Percentiles rank a stretch among this genome's conserved stretches.
phyloP scores from a whole-genome alignment of 2,329 filamentous ascomycete genomes.

The Graphiopsis chlorocephala region DNA sequence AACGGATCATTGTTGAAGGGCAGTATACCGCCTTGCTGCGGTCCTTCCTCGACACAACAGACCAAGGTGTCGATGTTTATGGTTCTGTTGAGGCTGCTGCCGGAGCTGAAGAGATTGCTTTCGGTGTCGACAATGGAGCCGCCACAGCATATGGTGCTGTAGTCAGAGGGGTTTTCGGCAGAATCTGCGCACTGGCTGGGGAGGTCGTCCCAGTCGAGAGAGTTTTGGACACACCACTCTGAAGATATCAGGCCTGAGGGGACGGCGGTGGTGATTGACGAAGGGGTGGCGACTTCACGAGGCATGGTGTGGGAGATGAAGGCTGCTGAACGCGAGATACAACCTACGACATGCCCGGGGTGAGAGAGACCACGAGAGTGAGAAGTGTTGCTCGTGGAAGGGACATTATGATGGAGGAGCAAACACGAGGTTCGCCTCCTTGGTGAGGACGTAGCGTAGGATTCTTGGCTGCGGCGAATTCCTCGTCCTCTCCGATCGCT shows the following conservation, averaged over 20 bases:
- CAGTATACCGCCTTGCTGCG: slow-evolving; percentile 12
- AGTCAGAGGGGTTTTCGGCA: slow-evolving; percentile 15
- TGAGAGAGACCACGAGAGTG: neutral
- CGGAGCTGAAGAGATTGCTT: slow-evolving; percentile 8
- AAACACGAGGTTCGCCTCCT: neutral
- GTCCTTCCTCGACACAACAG: slow-evolving; percentile 18
- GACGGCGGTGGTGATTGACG: slow-evolving; percentile 18
- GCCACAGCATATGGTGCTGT: slow-evolving; percentile 20
- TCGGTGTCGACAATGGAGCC: slow-evolving; percentile 20
- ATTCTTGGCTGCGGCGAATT: neutral
- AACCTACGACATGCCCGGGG: neutral
- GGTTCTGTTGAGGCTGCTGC: slow-evolving; percentile 10
- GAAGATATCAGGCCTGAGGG: slow-evolving; percentile 18
- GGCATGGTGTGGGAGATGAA: neutral
- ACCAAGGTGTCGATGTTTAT: slow-evolving; percentile 19
- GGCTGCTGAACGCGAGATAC: neutral
- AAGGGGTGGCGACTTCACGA: slow-evolving; percentile 10
- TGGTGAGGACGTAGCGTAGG: neutral
- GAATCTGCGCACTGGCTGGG: slow-evolving; percentile 17
- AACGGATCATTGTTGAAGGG: slow-evolving; percentile 9
- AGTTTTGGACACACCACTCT: slow-evolving; percentile 19
- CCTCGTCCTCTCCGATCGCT: neutral
- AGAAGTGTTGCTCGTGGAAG: neutral
- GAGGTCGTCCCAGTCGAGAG: neutral
- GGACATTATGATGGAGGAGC: neutral